phyloP scores from a whole-genome alignment of 2,329 filamentous ascomycete genomes.

The Fusarium hainanense region DNA sequence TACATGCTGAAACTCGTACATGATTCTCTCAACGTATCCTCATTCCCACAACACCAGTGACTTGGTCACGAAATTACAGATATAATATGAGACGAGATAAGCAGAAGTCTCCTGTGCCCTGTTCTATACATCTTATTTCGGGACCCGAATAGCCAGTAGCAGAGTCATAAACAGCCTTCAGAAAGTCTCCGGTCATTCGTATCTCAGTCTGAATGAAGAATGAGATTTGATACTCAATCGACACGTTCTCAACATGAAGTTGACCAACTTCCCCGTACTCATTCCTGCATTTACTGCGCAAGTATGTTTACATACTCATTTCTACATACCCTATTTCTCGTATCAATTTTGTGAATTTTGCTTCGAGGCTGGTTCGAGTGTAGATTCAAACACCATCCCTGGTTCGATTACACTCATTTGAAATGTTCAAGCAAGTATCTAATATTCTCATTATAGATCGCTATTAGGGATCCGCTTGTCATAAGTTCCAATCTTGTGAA shows the following conservation, averaged over 20 bases:
- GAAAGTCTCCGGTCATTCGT: not conserved
- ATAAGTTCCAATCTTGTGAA: conserved; percentile 50
- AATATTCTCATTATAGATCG: conserved; percentile 42
- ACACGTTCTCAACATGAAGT: conserved; percentile 40
- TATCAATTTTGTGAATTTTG: not conserved
- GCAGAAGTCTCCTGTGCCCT: not conserved
- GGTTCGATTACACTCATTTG: not conserved
- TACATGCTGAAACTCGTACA: conserved; percentile 5
- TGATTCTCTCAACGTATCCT: not conserved
- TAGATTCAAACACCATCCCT: not conserved
- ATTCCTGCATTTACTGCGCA: conserved; percentile 54
- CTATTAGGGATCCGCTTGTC: conserved; percentile 49
- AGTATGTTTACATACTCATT: conserved; percentile 41
- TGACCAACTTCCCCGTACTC: conserved; percentile 52
- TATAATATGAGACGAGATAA: conserved; percentile 26
- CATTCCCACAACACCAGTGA: not conserved
- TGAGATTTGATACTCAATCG: conserved; percentile 17
- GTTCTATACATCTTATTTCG: not conserved
- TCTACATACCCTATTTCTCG: not conserved
- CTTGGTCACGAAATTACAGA: conserved; percentile 14
- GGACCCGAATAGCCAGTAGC: not conserved
- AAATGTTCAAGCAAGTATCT: not conserved
- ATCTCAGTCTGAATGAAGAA: conserved; percentile 11
- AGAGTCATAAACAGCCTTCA: conserved; percentile 13
- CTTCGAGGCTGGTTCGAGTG: not conserved